A percentile compares a stretch with the other conserved stretches of the same genome.
Evolutionary conservation across 805 yeast species (phyloP).

Genomic region (Nakazawaea holstii): DNA sequence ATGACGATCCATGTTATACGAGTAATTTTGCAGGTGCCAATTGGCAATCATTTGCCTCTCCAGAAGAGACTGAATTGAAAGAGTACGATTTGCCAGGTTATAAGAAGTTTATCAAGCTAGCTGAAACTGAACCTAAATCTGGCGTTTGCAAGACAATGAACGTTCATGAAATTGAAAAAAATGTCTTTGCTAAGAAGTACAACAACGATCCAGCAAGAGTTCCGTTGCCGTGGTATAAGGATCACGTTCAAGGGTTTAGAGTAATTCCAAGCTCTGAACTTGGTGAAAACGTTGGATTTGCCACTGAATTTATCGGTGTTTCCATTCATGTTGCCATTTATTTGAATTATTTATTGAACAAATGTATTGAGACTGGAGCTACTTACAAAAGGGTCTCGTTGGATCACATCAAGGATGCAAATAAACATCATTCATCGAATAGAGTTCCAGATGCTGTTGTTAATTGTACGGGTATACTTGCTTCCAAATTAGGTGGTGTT

Average conservation of each 20-base stretch:
- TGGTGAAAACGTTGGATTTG: conserved; percentile 28
- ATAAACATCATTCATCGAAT: conserved; percentile 32
- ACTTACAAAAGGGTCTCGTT: conserved; percentile 35
- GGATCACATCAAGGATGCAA: conserved; percentile 43
- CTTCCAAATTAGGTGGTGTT: conserved; percentile 39
- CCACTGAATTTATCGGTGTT: conserved; percentile 45
- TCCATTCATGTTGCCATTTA: conserved; percentile 57
- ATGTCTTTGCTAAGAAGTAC: conserved; percentile 23
- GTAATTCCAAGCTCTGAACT: conserved; percentile 25
- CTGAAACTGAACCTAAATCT: conserved; percentile 30
- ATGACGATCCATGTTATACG: conserved; percentile 29
- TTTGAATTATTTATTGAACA: conserved; percentile 43
- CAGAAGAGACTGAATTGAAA: conserved; percentile 26
- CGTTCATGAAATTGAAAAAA: conserved; percentile 15
- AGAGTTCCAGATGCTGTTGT: conserved; percentile 43
- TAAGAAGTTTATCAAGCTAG: conserved; percentile 34
- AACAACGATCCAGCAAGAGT: conserved; percentile 10
- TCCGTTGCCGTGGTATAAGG: conserved; percentile 33
- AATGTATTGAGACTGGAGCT: conserved; percentile 42
- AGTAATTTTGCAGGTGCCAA: conserved; percentile 73
- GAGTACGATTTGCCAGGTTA: conserved; percentile 47
- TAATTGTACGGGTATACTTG: conserved; percentile 53
- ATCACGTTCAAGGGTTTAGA: conserved; percentile 28
- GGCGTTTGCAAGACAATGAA: conserved; percentile 29
- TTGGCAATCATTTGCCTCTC: conserved; percentile 57